Evolutionary conservation across 2,329 filamentous ascomycete species (phyloP).

Genomic region (Nakataea oryzae): DNA sequence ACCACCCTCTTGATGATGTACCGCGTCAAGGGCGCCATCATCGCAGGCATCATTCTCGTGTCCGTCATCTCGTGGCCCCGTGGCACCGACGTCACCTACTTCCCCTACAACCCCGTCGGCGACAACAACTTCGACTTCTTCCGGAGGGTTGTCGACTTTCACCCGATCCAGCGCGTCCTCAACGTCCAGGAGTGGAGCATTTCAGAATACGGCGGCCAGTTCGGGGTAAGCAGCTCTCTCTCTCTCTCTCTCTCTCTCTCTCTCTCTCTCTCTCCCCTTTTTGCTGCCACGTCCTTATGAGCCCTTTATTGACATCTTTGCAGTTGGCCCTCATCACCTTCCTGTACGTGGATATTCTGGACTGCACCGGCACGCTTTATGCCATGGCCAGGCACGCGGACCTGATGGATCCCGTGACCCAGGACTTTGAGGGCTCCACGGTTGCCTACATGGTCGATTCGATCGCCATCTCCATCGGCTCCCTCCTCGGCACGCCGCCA

Average conservation of each 20-base stretch:
- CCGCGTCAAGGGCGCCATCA: conserved; percentile 78
- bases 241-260: too few relatives aligned
- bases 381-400: conserved; percentile 81
- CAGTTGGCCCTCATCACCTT: conserved; percentile 73
- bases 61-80: conserved; percentile 86
- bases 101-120: conserved; percentile 62
- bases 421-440: conserved; percentile 80
- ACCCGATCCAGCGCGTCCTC: conserved; percentile 60
- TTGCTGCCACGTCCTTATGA: too few relatives aligned
- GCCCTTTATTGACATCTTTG: not conserved
- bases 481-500: conserved; percentile 66
- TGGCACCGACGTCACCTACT: conserved; percentile 65
- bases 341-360: conserved; percentile 82
- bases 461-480: conserved; percentile 66
- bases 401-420: conserved; percentile 68
- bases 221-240: conserved; percentile 35
- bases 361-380: conserved; percentile 78
- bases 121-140: conserved; percentile 73
- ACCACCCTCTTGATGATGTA: conserved; percentile 77
- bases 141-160: conserved; percentile 78
- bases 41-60: conserved; percentile 72
- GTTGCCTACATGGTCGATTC: conserved; percentile 79
- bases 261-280: too few relatives aligned
- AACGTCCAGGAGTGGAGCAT: conserved; percentile 68
- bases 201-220: conserved; percentile 58